Evolutionary conservation across 1,284 basidiomycete genomes (phyloP).

Genomic region (Apiotrichum porosum): DNA sequence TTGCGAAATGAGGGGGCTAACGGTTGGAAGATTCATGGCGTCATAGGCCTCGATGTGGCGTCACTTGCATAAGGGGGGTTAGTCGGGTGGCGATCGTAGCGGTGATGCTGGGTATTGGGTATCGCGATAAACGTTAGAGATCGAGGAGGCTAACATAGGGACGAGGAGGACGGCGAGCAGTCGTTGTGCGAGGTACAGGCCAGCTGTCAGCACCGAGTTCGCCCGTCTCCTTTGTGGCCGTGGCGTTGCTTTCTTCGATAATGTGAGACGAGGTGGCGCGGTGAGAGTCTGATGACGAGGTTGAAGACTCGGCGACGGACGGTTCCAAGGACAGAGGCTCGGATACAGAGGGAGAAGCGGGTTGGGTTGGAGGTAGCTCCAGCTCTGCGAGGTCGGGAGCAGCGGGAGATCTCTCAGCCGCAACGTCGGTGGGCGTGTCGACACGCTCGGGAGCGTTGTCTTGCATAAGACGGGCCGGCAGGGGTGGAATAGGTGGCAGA

Average conservation of each 20-base stretch:
- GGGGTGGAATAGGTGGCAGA: not conserved
- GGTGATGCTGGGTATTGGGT: not conserved
- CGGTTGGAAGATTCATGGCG: too few species aligned
- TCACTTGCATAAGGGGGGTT: too few species aligned
- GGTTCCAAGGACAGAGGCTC: not conserved
- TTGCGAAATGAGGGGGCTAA: too few species aligned
- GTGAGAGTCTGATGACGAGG: not conserved
- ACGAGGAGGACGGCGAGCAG: not conserved
- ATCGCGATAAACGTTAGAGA: not conserved
- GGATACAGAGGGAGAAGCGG: not conserved
- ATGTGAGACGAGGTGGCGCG: not conserved
- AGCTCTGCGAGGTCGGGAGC: too few species aligned
- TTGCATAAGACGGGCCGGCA: not conserved
- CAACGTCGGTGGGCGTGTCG: not conserved
- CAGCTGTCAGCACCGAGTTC: conserved; percentile 11
- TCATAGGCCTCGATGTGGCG: too few species aligned
- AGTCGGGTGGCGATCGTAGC: too few species aligned
- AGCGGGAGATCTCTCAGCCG: too few species aligned
- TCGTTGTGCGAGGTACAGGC: not conserved
- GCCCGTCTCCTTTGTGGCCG: conserved; percentile 4
- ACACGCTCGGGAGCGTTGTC: too few species aligned
- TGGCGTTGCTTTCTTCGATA: not conserved
- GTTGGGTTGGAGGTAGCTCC: too few species aligned
- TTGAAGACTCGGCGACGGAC: not conserved
- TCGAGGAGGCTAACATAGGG: conserved; percentile 16